Conservation (phyloP, 176 grass and related monocot species). For the Dactylis glomerata region DNA sequence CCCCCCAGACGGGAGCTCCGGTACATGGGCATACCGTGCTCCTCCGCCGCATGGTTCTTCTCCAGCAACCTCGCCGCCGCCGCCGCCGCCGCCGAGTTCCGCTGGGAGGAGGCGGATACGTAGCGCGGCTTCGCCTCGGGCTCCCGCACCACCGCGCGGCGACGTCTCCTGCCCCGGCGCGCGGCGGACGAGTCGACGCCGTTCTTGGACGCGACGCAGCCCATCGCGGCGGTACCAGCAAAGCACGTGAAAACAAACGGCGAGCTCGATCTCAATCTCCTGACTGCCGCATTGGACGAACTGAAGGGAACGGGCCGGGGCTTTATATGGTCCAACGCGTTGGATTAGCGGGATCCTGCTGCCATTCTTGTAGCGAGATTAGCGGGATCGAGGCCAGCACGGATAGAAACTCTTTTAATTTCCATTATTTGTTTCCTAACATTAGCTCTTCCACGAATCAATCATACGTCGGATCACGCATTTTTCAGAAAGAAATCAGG, state of each 20-base stretch:
- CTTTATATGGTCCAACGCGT: constrained; percentile 37
- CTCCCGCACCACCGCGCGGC: not conserved
- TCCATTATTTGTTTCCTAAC: too few relatives aligned
- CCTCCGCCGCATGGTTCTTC: constrained; percentile 45
- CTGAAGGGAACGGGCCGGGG: not conserved
- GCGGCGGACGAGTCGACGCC: constrained; percentile 47
- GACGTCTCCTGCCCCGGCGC: constrained; percentile 11
- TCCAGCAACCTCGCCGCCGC: constrained; percentile 23
- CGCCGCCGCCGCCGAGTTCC: constrained; percentile 24
- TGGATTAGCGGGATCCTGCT: not conserved
- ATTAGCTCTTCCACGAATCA: not conserved
- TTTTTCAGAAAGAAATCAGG: not conserved
- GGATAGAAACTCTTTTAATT: not conserved
- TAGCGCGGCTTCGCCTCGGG: not conserved
- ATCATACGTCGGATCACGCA: not conserved
- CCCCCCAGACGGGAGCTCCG: constrained; percentile 64
- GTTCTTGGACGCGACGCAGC: constrained; percentile 91
- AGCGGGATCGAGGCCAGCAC: constrained; percentile 13
- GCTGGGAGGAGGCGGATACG: constrained; percentile 14
- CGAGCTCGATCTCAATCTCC: not conserved
- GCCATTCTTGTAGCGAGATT: constrained; percentile 32
- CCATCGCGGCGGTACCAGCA: constrained; percentile 41
- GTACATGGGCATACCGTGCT: constrained; percentile 24
- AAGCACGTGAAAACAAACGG: too few relatives aligned
- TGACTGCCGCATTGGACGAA: constrained; percentile 36